Evolutionary conservation across 805 yeast species (phyloP).

Genomic region (Barnettozyma populi): DNA sequence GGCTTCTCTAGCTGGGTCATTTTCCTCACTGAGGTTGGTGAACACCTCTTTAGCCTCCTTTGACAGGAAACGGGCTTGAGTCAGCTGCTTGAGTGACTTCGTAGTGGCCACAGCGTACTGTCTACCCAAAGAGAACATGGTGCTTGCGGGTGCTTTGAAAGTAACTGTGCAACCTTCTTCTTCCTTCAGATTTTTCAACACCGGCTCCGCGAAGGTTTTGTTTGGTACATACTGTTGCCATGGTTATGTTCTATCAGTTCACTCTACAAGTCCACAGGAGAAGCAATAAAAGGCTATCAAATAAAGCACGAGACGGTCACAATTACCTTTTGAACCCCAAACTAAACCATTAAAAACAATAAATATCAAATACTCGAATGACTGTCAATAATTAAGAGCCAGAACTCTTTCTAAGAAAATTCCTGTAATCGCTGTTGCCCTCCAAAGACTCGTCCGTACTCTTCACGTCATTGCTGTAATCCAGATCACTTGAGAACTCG

Average conservation of each 20-base stretch:
- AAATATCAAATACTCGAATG: not conserved
- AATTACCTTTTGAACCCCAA: not conserved
- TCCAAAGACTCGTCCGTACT: conserved; percentile 10
- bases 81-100: not conserved
- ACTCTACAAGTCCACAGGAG: not conserved
- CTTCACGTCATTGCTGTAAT: conserved; percentile 15
- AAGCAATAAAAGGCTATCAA: not conserved
- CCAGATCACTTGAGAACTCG: conserved; percentile 11
- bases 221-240: not conserved
- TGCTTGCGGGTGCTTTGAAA: not conserved
- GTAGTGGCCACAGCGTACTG: conserved; percentile 1
- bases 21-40: conserved; percentile 54
- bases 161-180: not conserved
- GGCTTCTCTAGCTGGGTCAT: conserved; percentile 61
- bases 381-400: not conserved
- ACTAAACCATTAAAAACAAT: not conserved
- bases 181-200: not conserved
- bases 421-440: conserved; percentile 18
- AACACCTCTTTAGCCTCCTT: conserved; percentile 29
- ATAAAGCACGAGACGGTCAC: not conserved
- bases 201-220: not conserved
- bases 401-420: conserved; percentile 15
- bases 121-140: conserved; percentile 17
- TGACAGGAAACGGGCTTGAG: conserved; percentile 25
- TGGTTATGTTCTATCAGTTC: not conserved